Conservation (phyloP, 129 eudicot genomes). For the Ambrosia trifida region DNA sequence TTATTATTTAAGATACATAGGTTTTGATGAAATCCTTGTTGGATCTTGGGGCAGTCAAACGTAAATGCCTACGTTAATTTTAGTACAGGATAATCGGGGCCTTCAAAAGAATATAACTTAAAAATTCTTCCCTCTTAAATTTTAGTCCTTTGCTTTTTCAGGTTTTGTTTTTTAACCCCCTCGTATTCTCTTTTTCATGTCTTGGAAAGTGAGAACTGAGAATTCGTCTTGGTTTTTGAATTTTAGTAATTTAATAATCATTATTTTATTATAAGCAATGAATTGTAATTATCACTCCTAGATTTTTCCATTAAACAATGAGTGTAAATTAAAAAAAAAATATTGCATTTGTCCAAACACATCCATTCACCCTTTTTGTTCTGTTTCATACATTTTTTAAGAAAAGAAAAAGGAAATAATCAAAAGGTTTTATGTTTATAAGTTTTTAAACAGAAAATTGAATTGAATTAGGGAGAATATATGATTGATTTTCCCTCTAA, state of each 20-base stretch:
- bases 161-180: constrained; percentile 30
- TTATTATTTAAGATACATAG: neutral
- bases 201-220: constrained; percentile 37
- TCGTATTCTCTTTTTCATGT: constrained; percentile 32
- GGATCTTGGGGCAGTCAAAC: constrained; percentile 41
- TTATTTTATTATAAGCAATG: constrained; percentile 10
- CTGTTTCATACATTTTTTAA: too few relatives aligned
- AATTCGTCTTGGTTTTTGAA: constrained; percentile 31
- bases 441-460: too few relatives aligned
- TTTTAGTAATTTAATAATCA: constrained; percentile 25
- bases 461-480: too few relatives aligned
- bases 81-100: too few relatives aligned
- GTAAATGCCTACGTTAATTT: too few relatives aligned
- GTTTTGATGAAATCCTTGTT: constrained; percentile 34
- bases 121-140: constrained; percentile 34
- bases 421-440: too few relatives aligned
- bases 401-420: too few relatives aligned
- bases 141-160: constrained; percentile 30
- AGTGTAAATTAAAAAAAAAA: too few relatives aligned
- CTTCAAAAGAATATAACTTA: constrained; percentile 26
- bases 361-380: too few relatives aligned
- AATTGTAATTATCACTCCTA: constrained; percentile 10
- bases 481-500: too few relatives aligned
- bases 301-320: neutral
- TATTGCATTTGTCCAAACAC: neutral